These are phyloP conservation scores for Candida frijolesensis DNA, from an alignment of 1,139 yeast species.

Conservation along the genomic window DNA sequence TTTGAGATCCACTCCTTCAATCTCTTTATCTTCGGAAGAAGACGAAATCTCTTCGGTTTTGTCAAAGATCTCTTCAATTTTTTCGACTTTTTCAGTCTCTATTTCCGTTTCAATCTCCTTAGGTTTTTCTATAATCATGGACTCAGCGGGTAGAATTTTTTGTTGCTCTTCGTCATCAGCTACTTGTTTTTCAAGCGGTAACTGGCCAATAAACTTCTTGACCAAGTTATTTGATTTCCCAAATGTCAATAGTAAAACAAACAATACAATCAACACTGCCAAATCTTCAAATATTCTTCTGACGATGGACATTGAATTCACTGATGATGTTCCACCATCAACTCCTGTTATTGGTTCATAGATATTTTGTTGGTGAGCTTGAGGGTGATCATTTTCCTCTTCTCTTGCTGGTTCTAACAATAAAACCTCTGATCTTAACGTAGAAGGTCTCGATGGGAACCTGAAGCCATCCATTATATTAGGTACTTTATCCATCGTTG, in stretches of 20 bases:
- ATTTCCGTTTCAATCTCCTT: background rate
- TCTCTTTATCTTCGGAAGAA: slow-evolving; percentile 1
- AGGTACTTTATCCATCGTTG: slow-evolving; percentile 17
- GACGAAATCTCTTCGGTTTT: background rate
- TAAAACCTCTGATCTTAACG: slow-evolving; percentile 18
- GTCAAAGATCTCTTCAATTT: background rate
- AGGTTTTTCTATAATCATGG: slow-evolving; percentile 2
- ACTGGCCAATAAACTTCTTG: slow-evolving; percentile 16
- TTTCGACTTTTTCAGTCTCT: background rate
- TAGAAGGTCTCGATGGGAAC: slow-evolving; percentile 26
- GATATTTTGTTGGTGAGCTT: background rate
- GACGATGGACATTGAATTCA: slow-evolving; percentile 8
- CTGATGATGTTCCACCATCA: slow-evolving; percentile 1
- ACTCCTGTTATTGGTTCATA: slow-evolving; percentile 1
- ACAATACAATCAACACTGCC: slow-evolving; percentile 39
- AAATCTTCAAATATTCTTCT: slow-evolving; percentile 53
- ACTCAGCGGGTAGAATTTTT: slow-evolving; percentile 10
- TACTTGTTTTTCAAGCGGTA: slow-evolving; percentile 17
- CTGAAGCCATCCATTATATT: slow-evolving; percentile 42
- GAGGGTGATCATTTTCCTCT: background rate
- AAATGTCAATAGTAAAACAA: slow-evolving; percentile 31
- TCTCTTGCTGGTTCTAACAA: slow-evolving; percentile 16
- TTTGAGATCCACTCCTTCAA: slow-evolving; percentile 16
- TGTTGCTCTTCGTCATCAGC: slow-evolving; percentile 11
- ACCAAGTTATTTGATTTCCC: slow-evolving; percentile 38